A percentile compares a stretch with the other conserved stretches of the same genome.
Evolutionary conservation across 228 moss, liverwort and hornwort species (phyloP).

Genomic region (Sphagnum fallax): DNA sequence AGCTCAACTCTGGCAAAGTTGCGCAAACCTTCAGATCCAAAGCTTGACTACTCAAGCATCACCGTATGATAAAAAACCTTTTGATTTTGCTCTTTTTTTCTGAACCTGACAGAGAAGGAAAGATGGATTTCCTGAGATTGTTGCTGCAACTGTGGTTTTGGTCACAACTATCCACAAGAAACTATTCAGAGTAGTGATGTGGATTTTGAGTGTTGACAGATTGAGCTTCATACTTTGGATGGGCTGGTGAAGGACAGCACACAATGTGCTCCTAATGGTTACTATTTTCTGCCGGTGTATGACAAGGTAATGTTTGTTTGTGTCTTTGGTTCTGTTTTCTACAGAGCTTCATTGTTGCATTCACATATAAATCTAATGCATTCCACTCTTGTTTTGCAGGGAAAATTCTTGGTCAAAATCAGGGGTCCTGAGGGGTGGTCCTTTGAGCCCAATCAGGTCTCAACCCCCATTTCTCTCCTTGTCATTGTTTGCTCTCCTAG

Average conservation of each 20-base stretch:
- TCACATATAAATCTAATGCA: no score
- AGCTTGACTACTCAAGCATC: constrained; percentile 78
- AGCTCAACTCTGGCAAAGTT: constrained; percentile 58
- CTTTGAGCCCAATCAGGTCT: constrained; percentile 65
- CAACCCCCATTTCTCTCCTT: constrained; percentile 1
- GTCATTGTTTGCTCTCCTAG: background rate
- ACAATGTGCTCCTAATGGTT: constrained; percentile 88
- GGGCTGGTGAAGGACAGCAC: constrained; percentile 86
- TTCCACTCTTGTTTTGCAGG: constrained; percentile 23
- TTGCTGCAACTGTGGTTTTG: no score
- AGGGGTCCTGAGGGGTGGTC: constrained; percentile 86
- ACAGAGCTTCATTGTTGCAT: no score
- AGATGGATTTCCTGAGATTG: no score
- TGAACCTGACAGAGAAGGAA: no score
- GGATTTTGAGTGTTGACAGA: constrained; percentile 16
- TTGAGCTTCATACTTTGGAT: constrained; percentile 78
- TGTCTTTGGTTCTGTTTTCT: background rate
- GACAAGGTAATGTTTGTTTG: constrained; percentile 36
- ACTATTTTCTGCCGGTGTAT: constrained; percentile 86
- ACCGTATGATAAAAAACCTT: constrained; percentile 25
- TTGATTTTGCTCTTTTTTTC: background rate
- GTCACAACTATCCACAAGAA: background rate
- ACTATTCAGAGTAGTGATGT: background rate
- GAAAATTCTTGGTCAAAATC: constrained; percentile 63
- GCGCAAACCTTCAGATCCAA: constrained; percentile 60